Evolutionary conservation across 768 basidiomycete genomes (phyloP).

Genomic region (Mycena venus): DNA sequence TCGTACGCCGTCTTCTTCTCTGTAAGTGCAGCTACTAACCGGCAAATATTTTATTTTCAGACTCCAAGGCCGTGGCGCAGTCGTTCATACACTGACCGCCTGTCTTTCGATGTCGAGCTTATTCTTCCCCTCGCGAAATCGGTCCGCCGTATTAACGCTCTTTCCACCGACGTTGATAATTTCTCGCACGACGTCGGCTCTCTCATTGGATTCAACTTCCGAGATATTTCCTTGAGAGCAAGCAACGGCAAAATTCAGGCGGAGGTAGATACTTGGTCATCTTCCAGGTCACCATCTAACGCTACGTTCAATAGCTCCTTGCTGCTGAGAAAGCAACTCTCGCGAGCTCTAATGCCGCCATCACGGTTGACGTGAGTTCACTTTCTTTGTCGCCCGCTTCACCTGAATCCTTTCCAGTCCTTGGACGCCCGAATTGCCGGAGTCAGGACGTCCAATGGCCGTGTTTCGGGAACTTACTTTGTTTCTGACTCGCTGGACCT

Average conservation of each 20-base stretch:
- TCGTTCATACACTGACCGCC: constrained; percentile 18
- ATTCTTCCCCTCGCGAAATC: constrained; percentile 49
- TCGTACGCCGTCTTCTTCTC: constrained; percentile 40
- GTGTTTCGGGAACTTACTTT: constrained; percentile 59
- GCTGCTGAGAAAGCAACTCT: constrained; percentile 33
- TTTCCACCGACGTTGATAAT: constrained; percentile 58
- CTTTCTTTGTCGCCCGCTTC: background rate
- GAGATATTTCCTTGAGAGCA: constrained; percentile 48
- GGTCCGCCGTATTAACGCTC: constrained; percentile 50
- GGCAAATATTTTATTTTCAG: too few species aligned
- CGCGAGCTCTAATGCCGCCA: constrained; percentile 40
- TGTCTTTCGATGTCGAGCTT: constrained; percentile 53
- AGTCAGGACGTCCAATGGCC: constrained; percentile 51
- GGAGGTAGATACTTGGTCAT: constrained; percentile 40
- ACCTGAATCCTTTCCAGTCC: constrained; percentile 42
- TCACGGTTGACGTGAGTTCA: constrained; percentile 16
- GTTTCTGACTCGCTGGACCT: constrained; percentile 52
- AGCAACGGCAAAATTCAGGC: constrained; percentile 50
- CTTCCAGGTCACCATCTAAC: background rate
- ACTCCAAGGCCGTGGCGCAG: constrained; percentile 41
- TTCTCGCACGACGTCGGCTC: constrained; percentile 53
- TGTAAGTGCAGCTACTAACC: background rate
- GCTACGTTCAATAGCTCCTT: constrained; percentile 34
- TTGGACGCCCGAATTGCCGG: constrained; percentile 41
- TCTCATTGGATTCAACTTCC: constrained; percentile 54